Evolutionary conservation across 257 asterid genomes (phyloP).

Genomic region (Solanum boliviense): DNA sequence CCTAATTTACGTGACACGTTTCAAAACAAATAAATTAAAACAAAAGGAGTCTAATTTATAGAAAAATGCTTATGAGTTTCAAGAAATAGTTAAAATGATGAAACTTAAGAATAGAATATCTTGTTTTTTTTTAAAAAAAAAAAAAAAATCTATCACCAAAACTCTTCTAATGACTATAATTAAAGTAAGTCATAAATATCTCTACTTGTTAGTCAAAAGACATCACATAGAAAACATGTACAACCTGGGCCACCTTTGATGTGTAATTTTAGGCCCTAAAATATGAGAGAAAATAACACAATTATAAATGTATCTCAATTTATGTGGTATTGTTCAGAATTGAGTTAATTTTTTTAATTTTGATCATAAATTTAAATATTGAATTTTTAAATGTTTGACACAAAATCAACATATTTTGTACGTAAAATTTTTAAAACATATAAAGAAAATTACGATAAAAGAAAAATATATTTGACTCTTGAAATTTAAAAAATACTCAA

Average conservation of each 20-base stretch:
- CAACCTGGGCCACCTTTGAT: neutral
- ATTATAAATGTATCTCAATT: neutral
- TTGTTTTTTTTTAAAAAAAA: too few relatives aligned
- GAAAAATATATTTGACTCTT: neutral
- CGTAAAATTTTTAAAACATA: neutral
- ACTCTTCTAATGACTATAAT: neutral
- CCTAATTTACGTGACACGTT: neutral
- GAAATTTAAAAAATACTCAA: neutral
- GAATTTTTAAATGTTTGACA: neutral
- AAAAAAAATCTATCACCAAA: neutral
- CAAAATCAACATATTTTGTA: neutral
- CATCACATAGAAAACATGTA: neutral
- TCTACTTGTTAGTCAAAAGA: neutral
- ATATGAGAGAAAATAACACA: neutral
- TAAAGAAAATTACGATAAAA: neutral
- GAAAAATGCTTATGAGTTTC: neutral
- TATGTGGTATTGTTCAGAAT: neutral
- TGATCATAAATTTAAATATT: rapidly evolving
- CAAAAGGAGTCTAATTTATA: too few relatives aligned
- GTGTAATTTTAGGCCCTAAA: neutral
- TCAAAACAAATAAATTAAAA: neutral
- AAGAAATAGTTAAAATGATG: neutral
- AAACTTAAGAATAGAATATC: neutral
- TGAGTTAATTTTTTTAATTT: rapidly evolving
- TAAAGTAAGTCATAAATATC: neutral